These are phyloP conservation scores for Pascua guehoae DNA, from an alignment of 1,284 basidiomycete genomes.

Conservation along the genomic window DNA sequence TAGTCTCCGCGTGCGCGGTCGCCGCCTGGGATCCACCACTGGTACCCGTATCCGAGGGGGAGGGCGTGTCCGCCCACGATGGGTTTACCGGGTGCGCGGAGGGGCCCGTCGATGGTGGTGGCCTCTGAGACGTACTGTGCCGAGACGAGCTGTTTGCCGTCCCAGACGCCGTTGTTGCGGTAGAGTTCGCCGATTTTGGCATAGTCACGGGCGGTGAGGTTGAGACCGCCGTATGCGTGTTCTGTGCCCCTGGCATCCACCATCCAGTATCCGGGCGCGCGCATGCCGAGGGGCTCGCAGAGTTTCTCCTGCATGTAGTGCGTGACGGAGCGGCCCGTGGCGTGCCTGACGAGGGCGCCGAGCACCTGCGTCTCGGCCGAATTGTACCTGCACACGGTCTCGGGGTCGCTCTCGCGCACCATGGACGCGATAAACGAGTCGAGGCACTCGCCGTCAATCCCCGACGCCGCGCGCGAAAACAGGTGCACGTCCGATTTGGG, in stretches of 20 bases:
- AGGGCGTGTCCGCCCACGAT: neutral
- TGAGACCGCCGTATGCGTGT: constrained; percentile 1
- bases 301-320: constrained; percentile 3
- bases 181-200: constrained; percentile 13
- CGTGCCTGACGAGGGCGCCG: neutral
- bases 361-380: constrained; percentile 3
- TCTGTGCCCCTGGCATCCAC: neutral
- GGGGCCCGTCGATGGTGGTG: constrained; percentile 1
- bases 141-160: neutral
- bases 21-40: neutral
- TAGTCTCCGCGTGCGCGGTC: neutral
- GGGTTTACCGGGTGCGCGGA: neutral
- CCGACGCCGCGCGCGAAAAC: neutral
- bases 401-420: constrained; percentile 2
- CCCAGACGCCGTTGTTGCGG: constrained; percentile 5
- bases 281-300: neutral
- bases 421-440: neutral
- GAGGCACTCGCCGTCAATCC: neutral
- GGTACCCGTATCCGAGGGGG: constrained; percentile 2
- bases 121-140: neutral
- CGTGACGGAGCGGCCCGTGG: neutral
- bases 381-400: constrained; percentile 1
- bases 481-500: neutral
- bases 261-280: neutral
- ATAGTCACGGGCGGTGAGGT: constrained; percentile 7